Evolutionary conservation across 257 asterid species (phyloP), one percentile per base, ranked within the genome.

Genomic region (Leptodermis oblonga): DNA sequence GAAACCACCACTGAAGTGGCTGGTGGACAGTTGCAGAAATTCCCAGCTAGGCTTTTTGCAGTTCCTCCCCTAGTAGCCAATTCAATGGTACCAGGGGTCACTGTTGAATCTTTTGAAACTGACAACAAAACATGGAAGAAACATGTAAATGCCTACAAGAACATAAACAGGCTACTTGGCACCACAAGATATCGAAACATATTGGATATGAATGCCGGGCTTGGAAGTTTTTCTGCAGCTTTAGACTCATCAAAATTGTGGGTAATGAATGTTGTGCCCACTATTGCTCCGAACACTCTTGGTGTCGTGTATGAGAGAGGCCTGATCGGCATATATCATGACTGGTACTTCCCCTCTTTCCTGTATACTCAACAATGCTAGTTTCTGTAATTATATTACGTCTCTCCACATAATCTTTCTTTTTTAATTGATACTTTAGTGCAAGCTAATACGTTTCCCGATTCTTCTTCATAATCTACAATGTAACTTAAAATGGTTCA

Each of bases 181-280:
- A 79, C 92, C 78, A 67, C 90, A 31, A 85, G 95, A 77, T 89
- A 83, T 65, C 84, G 91, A 53, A 92, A 92, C 75, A 87, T 92
- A 65, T 89, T 92, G 98, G 98, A 92, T 73, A 92, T 87, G 98
- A 92, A 89, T 79, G 95, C 96, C 0, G 96, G 89, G 42, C 92
- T 92, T 10, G 98, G 98, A 73, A 86, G 98, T 59, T 92, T 92
- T 71, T 95, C 98, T 3, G 98, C 98, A 4, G 88, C 86, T 67
- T 69, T 92, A 78, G 87, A 86, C n/a, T 92, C 96, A 46, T 73
- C 94, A 6, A 89, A 83, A 63, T 77, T 84, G 34, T 92, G 98
- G 98, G 96, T 92, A 83, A 92, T 92, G 98, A 92, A 89, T 36
- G 96, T 82, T 25, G 92, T 92, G 39, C 98, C 98, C 52, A 89